Base-by-base conservation (phyloP, 345 rosid species). In the Carallia brachiata region DNA sequence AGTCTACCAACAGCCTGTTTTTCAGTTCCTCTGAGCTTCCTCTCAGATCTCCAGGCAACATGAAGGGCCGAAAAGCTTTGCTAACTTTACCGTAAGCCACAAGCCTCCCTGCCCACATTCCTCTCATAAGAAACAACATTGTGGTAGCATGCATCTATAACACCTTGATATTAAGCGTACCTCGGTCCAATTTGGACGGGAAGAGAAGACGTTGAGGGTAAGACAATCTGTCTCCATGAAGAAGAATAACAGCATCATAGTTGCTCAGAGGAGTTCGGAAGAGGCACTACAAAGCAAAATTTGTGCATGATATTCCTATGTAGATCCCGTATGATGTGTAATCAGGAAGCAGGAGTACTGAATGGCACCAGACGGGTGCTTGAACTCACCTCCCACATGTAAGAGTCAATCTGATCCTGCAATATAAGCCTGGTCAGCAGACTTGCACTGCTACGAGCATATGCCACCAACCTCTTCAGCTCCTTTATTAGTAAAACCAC, bases 381-480 rank as follows among this genome's bases (percentile, higher is more conserved):
- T 61, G 48, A 61, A 65, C 87, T 76, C 70, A 94, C 98, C 95
- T 94, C 98, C 98, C 98, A 93, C 77, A 79, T 76, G 73, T 68
- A 81, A 67, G 84, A 67, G 72, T 84, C 84, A 37, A 67, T 84
- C 71, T 87, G 85, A 77, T 89, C 82, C 72, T 83, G 84, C 66
- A 82, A 55, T 59, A 89, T 63, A 71, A 93, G 84, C 75, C 82
- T 91, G 28, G 84, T 84, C 83, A 91, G 79, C 70, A 93, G 72
- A 83, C 81, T 83, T 28, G 91, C 90, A 44, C 95, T 89, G 87
- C 98, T 93, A 71, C 95, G 79, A 66, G 97, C 95, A 85, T 89
- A 91, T 73, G 98, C 97, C 63, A 66, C 91, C 83, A 91, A 75
- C 77, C 97, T 89, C 74, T 81, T 86, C 9, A 85, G 92, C 71